Base-by-base conservation (phyloP, 345 rosid genomes). In the Xanthoceras sorbifolium region DNA sequence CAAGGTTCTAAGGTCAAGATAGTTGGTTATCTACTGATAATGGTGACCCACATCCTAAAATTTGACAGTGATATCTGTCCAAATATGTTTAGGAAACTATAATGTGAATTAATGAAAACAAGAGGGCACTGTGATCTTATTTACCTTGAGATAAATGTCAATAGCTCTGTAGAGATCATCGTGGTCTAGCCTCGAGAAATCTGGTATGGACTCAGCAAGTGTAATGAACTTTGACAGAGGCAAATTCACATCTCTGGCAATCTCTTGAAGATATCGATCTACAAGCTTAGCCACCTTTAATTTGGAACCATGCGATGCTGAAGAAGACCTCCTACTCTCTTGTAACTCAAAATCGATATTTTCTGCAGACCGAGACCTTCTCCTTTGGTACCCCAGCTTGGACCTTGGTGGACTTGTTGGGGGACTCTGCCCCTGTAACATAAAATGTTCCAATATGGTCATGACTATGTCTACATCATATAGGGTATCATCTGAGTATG, bases 101-200 rank as follows among this genome's bases (percentile, higher is more conserved):
- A 17, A 31, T 70, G 22, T 64, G 72, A 64, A 62, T 54, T 72
- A 28, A 40, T 2, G 44, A 29, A 64, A 38, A 57, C 17, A 69
- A 29, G 74, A 36, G n/a, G 48, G 25, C 12, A 50, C 54, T n/a
- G 42, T 38, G 9, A 1, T 44, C 57, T 54, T 61, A 71, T 26
- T 80, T 91, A 96, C 99, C 99, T 93, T 93, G 85, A 96, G 99
- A 81, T 89, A 96, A 82, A 91, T 90, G 90, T 93, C 99, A 79
- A 96, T 91, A 36, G 98, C 99, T 77, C 86, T 80, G 87, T 96
- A 96, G 65, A 96, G 97, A 82, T 93, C 99, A 78, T 93, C 97
- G 67, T 96, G 99, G 71, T 89, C 94, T 61, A 79, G 84, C 82
- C 99, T 87, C 5, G 99, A 92, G 67, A 93, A 96, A 62, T 90